These are phyloP conservation scores for Cercospora zeae-maydis DNA, from an alignment of 2,329 filamentous ascomycete genomes.

Conservation along the genomic window DNA sequence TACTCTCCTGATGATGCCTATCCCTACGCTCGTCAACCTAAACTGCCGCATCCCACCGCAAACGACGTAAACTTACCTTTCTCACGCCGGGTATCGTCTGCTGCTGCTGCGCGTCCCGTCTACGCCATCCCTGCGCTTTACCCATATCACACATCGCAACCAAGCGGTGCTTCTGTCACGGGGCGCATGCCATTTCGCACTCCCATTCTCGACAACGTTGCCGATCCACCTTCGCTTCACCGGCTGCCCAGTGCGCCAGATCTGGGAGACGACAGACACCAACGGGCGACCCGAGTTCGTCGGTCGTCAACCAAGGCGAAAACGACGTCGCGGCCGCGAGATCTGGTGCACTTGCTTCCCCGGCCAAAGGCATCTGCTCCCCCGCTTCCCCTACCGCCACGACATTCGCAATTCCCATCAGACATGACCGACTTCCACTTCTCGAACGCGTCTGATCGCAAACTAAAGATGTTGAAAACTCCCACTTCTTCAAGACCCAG, in stretches of 20 bases:
- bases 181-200: conserved; percentile 44
- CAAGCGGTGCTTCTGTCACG: conserved; percentile 44
- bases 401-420: conserved; percentile 41
- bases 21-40: conserved; percentile 18
- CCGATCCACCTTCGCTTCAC: conserved; percentile 19
- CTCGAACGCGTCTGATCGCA: conserved; percentile 5
- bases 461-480: conserved; percentile 5
- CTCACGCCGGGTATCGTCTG: conserved; percentile 35
- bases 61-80: conserved; percentile 16
- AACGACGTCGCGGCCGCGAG: conserved; percentile 29
- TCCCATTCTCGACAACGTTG: conserved; percentile 30
- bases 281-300: conserved; percentile 18
- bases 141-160: conserved; percentile 43
- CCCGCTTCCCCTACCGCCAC: conserved; percentile 39
- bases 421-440: conserved; percentile 36
- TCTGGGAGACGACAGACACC: conserved; percentile 1
- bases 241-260: conserved; percentile 10
- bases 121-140: conserved; percentile 43
- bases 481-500: conserved; percentile 7
- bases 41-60: conserved; percentile 9
- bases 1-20: conserved; percentile 24
- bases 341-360: conserved; percentile 44
- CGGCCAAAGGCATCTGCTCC: conserved; percentile 24
- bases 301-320: conserved; percentile 11
- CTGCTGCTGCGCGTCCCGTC: conserved; percentile 41